phyloP scores from a whole-genome alignment of 2,329 filamentous ascomycete species.

The Mariannaea sp. region DNA sequence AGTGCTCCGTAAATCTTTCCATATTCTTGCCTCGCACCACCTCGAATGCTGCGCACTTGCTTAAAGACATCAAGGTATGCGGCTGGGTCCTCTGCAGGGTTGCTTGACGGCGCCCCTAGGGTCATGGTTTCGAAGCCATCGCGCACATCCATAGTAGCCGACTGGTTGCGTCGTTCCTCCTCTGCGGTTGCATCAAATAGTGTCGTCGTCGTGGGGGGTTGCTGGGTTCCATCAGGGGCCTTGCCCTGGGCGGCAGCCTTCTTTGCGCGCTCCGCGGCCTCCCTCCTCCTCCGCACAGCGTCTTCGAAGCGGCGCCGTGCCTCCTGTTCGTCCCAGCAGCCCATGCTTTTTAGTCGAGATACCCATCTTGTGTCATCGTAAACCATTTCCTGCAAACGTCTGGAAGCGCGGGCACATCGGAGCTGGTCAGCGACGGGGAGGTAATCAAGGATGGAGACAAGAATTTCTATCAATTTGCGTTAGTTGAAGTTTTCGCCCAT shows the following conservation, averaged over 20 bases:
- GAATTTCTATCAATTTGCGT: constrained; percentile 66
- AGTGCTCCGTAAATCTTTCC: constrained; percentile 88
- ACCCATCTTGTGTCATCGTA: constrained; percentile 98
- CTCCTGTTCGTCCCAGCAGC: constrained; percentile 88
- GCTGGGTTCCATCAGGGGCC: constrained; percentile 16
- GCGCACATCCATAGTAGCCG: constrained; percentile 39
- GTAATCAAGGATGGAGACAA: constrained; percentile 86
- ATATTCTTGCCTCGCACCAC: constrained; percentile 86
- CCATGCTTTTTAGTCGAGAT: constrained; percentile 81
- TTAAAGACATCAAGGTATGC: constrained; percentile 72
- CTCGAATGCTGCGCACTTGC: constrained; percentile 76
- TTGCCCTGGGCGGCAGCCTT: constrained; percentile 27
- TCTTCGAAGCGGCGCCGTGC: constrained; percentile 82
- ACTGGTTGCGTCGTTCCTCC: constrained; percentile 59
- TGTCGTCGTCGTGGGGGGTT: constrained; percentile 50
- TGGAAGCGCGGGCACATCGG: constrained; percentile 81
- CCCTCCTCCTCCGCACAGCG: constrained; percentile 62
- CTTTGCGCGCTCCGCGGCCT: constrained; percentile 49
- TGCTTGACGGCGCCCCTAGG: constrained; percentile 52
- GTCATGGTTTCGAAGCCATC: constrained; percentile 84
- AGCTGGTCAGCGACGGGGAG: constrained; percentile 85
- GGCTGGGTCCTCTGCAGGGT: constrained; percentile 62
- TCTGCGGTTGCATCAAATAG: constrained; percentile 76
- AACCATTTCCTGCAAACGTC: constrained; percentile 93
- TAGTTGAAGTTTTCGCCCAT: too few species aligned